These are phyloP conservation scores for Venturiaceae sp. DNA, from an alignment of 2,329 filamentous ascomycete species.

Conservation along the genomic window DNA sequence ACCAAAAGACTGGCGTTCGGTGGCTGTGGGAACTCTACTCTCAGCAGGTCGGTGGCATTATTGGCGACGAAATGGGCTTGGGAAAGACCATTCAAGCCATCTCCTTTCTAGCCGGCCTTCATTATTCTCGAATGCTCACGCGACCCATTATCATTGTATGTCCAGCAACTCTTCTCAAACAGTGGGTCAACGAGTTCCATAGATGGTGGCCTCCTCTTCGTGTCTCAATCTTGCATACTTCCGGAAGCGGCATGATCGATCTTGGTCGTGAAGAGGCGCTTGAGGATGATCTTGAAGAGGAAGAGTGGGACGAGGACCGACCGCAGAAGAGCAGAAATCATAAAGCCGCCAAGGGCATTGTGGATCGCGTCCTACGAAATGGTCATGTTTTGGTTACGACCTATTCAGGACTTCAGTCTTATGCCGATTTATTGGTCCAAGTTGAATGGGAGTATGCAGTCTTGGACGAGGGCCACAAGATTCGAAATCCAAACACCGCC, in stretches of 20 bases:
- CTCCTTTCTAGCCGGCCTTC: slow-evolving; percentile 78
- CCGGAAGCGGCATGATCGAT: slow-evolving; percentile 93
- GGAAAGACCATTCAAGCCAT: slow-evolving; percentile 83
- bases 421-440: slow-evolving; percentile 70
- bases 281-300: slow-evolving; percentile 49
- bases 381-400: slow-evolving; percentile 94
- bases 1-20: slow-evolving; percentile 93
- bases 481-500: slow-evolving; percentile 88
- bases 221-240: slow-evolving; percentile 90
- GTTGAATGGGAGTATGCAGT: slow-evolving; percentile 90
- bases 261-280: slow-evolving; percentile 49
- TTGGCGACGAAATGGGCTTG: slow-evolving; percentile 98
- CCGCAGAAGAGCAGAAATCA: slow-evolving; percentile 42
- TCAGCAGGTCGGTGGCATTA: slow-evolving; percentile 84
- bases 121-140: slow-evolving; percentile 77
- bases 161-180: slow-evolving; percentile 86
- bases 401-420: slow-evolving; percentile 91
- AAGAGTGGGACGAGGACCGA: slow-evolving; percentile 31
- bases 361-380: slow-evolving; percentile 70
- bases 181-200: slow-evolving; percentile 99
- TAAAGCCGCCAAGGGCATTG: slow-evolving; percentile 66
- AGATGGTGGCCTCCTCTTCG: slow-evolving; percentile 98
- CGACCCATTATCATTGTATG: slow-evolving; percentile 87
- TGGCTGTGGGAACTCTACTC: slow-evolving; percentile 91
- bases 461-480: slow-evolving; percentile 95